Conservation (phyloP, 78 protist genomes). For the Mastigamoeba balamuthi region DNA sequence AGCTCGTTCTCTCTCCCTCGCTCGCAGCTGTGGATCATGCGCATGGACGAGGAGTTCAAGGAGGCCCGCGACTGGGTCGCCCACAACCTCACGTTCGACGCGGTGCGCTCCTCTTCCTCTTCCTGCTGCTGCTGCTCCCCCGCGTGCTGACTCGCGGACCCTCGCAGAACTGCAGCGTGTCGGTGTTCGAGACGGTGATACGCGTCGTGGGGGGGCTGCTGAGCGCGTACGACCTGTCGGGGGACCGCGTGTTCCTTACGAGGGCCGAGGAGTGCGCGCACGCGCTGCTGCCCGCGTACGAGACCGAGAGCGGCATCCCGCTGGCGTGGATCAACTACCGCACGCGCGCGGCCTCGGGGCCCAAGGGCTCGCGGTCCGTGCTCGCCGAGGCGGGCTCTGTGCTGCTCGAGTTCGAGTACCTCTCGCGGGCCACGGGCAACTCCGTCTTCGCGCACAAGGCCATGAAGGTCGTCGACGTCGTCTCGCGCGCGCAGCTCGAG, state of each 20-base stretch:
- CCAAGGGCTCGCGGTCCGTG: not conserved
- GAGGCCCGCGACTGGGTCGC: conserved; percentile 17
- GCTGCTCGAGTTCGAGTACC: conserved; percentile 60
- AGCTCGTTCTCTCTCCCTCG: no score
- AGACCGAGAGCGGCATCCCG: conserved; percentile 45
- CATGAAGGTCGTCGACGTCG: not conserved
- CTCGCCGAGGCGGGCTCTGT: conserved; percentile 61
- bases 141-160: not conserved
- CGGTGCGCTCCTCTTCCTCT: not conserved
- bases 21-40: conserved; percentile 43
- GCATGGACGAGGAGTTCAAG: conserved; percentile 12
- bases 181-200: conserved; percentile 63
- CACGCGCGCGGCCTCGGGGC: not conserved
- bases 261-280: conserved; percentile 33
- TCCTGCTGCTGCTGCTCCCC: not conserved
- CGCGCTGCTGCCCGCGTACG: conserved; percentile 27
- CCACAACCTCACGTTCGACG: not conserved
- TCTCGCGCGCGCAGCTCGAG: not conserved
- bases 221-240: conserved; percentile 33
- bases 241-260: conserved; percentile 2
- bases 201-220: conserved; percentile 71
- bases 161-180: not conserved
- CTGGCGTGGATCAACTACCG: not conserved
- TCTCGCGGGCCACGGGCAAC: conserved; percentile 24
- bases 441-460: not conserved